Evolutionary conservation across 805 yeast genomes (phyloP).

Genomic region (Starmerella khaoyaiensis): DNA sequence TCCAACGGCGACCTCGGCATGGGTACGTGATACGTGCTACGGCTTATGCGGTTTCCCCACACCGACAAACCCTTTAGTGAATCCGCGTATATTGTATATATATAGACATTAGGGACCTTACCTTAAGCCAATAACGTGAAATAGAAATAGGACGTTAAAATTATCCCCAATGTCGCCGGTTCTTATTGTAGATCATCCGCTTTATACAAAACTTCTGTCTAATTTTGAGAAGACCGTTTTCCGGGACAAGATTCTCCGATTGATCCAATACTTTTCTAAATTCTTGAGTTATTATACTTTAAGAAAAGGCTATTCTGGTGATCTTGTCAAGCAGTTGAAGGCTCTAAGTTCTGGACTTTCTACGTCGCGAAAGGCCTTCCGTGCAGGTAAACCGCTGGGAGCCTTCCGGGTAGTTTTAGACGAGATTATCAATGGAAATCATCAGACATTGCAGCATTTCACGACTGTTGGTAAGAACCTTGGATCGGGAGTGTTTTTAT

Average conservation of each 20-base stretch:
- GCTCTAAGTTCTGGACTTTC: slow-evolving; percentile 51
- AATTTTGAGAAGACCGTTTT: slow-evolving; percentile 36
- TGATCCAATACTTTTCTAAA: slow-evolving; percentile 68
- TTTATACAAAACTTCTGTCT: slow-evolving; percentile 15
- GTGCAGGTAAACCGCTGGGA: slow-evolving; percentile 65
- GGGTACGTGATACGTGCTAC: too few species aligned
- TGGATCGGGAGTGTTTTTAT: slow-evolving; percentile 28
- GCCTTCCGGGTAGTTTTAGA: slow-evolving; percentile 58
- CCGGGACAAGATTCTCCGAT: slow-evolving; percentile 67
- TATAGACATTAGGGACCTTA: too few species aligned
- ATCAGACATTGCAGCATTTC: slow-evolving; percentile 43
- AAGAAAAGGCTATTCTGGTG: slow-evolving; percentile 41
- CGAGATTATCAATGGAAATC: slow-evolving; percentile 55
- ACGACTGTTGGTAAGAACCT: slow-evolving; percentile 29
- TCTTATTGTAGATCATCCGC: slow-evolving; percentile 19
- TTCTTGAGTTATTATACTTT: slow-evolving; percentile 52
- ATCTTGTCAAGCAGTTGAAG: slow-evolving; percentile 38
- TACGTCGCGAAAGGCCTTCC: slow-evolving; percentile 65
- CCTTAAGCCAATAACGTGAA: too few species aligned
- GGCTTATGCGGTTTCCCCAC: too few species aligned
- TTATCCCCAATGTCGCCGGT: too few species aligned
- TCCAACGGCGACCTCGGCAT: too few species aligned
- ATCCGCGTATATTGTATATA: too few species aligned
- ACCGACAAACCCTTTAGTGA: too few species aligned
- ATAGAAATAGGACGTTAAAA: slow-evolving; percentile 1